Evolutionary conservation across 2,329 filamentous ascomycete genomes (phyloP), one percentile per base, ranked within the genome.

Genomic region (Myriosclerotinia duriaeana): DNA sequence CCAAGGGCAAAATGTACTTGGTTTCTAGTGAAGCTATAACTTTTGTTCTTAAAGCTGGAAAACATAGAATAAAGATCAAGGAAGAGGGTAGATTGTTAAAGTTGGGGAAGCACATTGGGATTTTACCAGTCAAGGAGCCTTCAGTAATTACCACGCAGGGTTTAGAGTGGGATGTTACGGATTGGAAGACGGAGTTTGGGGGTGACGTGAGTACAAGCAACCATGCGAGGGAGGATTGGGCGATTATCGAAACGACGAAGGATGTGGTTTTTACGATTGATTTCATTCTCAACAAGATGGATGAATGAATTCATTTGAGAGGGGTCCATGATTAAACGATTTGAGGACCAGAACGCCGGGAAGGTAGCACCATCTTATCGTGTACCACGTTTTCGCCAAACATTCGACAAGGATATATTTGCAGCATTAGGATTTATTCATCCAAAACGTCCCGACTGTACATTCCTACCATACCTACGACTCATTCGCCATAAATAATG

Each of bases 91-190:
- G 60, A 54, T 62, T 69, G 15, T 50, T 70, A 53, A 55, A 67
- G 52, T 61, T 73, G 34, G 91, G 85, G 8, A 89, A 91, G 76
- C 87, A 96, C 75, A 85, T 96, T 40, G 95, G 95, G 12, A 91
- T 99, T 69, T 81, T 99, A 50, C 95, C 95, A 0, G 79, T 98
- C 30, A 89, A 88, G 66, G 91, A 89, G n/a, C 86, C 88, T 3
- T 89, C 91, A 56, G 78, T 83, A n/a, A 92, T 99, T 72, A 89
- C 87, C 9, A 96, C 92, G 0, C 79, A 81, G 17, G 95, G 95
- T 0, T 80, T 98, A 26, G 89, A 96, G 76, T 99, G 95, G 95
- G 93, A 99, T 78, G 91, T 99, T 1, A 76, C 82, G 67, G 81
- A 92, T 68, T 97, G 94, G 93, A 79, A 84, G 71, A 97, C 90